Evolutionary conservation across 2,329 filamentous ascomycete genomes (phyloP).

Genomic region (Decorospora gaudefroyi): DNA sequence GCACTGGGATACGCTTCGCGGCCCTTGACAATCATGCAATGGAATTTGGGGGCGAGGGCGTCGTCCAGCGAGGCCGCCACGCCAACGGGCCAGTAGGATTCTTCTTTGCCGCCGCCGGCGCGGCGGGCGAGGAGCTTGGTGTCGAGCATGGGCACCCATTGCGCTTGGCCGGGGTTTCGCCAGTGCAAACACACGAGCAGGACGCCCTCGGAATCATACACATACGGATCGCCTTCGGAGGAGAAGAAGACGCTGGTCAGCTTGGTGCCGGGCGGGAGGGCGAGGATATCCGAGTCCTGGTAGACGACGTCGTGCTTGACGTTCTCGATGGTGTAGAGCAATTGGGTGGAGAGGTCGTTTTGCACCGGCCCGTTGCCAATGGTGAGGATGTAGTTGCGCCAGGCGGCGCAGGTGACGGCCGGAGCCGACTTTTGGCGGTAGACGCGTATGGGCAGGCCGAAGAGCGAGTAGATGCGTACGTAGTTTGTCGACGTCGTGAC

Average conservation of each 20-base stretch:
- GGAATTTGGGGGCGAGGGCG: constrained; percentile 84
- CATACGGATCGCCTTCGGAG: constrained; percentile 89
- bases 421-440: constrained; percentile 90
- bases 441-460: constrained; percentile 84
- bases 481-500: constrained; percentile 87
- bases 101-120: constrained; percentile 80
- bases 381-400: constrained; percentile 94
- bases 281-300: constrained; percentile 90
- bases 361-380: constrained; percentile 89
- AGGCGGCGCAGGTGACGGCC: constrained; percentile 89
- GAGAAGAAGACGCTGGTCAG: constrained; percentile 90
- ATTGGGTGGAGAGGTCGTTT: constrained; percentile 73
- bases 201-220: constrained; percentile 91
- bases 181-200: constrained; percentile 88
- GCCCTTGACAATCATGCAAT: constrained; percentile 98
- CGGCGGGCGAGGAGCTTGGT: constrained; percentile 82
- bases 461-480: constrained; percentile 89
- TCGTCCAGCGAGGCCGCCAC: constrained; percentile 80
- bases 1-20: constrained; percentile 80
- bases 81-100: constrained; percentile 93
- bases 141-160: constrained; percentile 91
- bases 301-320: constrained; percentile 91
- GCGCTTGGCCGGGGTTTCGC: constrained; percentile 81
- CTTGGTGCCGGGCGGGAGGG: constrained; percentile 73
- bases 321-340: constrained; percentile 93